Evolutionary conservation across 441 rosid genomes (phyloP).

Genomic region (Mallotus repandus): DNA sequence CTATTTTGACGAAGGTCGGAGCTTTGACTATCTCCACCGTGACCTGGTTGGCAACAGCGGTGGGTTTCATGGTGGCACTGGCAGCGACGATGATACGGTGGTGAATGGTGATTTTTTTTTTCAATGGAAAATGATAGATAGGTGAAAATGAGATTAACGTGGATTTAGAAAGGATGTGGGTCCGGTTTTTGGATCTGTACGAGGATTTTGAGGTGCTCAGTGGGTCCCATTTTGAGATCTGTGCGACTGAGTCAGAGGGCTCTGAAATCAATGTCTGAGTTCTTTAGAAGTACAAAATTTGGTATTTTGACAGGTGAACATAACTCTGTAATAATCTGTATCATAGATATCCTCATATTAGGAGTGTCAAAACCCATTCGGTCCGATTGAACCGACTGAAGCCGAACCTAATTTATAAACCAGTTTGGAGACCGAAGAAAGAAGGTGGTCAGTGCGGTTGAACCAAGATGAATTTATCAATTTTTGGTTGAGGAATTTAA

Average conservation of each 20-base stretch:
- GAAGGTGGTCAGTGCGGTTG: no score
- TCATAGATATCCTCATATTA: no score
- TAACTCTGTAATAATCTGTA: background rate
- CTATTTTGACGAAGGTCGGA: constrained; percentile 16
- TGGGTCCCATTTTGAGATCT: background rate
- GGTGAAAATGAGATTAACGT: background rate
- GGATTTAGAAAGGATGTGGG: background rate
- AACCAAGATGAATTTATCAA: no score
- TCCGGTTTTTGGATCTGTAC: background rate
- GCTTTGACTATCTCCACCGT: constrained; percentile 1
- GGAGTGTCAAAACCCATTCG: no score
- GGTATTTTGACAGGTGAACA: background rate
- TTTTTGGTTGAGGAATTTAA: no score
- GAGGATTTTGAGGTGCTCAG: background rate
- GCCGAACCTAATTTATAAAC: no score
- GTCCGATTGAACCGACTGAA: no score
- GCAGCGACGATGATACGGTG: background rate
- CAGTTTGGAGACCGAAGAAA: no score
- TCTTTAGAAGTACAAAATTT: background rate
- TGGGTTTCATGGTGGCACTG: constrained; percentile 6
- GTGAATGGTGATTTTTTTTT: background rate
- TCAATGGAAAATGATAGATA: background rate
- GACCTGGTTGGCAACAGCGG: background rate
- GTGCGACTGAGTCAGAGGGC: background rate
- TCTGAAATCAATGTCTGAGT: background rate